Conservation (phyloP, 257 asterid genomes). For the Lycium ferocissimum region DNA sequence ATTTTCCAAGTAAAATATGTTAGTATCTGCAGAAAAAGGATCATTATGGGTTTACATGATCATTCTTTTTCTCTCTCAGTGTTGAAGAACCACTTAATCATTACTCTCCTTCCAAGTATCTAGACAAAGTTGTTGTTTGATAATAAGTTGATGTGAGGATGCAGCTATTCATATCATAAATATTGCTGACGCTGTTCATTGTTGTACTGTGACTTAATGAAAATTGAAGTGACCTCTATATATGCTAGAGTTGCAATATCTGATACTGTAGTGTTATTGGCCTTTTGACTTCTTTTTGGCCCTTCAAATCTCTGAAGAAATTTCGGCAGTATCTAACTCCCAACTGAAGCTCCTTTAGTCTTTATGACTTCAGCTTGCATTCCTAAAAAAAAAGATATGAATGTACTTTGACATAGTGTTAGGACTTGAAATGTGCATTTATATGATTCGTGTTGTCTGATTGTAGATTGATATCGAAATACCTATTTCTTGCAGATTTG, state of each 20-base stretch:
- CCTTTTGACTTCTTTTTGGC: background rate
- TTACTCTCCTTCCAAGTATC: background rate
- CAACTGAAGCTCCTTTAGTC: background rate
- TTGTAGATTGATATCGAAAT: conserved; percentile 34
- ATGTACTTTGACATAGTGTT: conserved; percentile 5
- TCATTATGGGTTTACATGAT: background rate
- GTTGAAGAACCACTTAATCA: background rate
- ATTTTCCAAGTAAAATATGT: background rate
- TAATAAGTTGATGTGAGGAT: conserved; percentile 3
- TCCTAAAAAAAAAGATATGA: background rate
- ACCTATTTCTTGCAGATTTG: conserved; percentile 36
- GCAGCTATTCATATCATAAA: background rate
- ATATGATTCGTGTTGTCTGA: conserved; percentile 30
- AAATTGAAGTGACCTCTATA: background rate
- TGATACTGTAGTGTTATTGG: background rate
- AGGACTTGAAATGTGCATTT: conserved; percentile 23
- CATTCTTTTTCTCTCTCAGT: conserved; percentile 1
- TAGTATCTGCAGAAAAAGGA: background rate
- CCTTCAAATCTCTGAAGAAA: background rate
- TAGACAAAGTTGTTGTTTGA: background rate
- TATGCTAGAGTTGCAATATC: background rate
- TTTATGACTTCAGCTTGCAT: background rate
- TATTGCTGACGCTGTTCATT: background rate
- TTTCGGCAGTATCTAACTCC: background rate
- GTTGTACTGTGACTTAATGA: background rate